Conservation (phyloP, 2,329 filamentous ascomycete species). For the Beauveria asiatica region DNA sequence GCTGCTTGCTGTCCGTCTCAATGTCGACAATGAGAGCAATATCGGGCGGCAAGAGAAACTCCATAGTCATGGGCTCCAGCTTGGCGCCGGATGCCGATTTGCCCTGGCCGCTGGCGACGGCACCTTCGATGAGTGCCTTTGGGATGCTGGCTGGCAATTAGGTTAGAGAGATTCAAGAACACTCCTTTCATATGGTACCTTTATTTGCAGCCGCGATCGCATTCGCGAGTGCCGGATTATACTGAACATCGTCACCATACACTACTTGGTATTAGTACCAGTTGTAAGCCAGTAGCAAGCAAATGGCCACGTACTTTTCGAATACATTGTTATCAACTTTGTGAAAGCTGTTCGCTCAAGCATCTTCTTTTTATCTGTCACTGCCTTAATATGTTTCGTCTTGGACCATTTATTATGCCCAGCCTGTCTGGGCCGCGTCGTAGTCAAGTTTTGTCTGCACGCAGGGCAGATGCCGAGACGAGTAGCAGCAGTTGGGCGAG, state of each 20-base stretch:
- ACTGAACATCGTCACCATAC: slow-evolving; percentile 62
- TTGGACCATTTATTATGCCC: slow-evolving; percentile 95
- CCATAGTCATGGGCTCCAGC: slow-evolving; percentile 70
- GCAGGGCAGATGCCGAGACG: slow-evolving; percentile 31
- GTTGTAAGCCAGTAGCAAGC: not conserved
- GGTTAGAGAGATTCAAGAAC: slow-evolving; percentile 4
- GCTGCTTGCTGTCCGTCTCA: slow-evolving; percentile 72
- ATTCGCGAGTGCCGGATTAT: slow-evolving; percentile 68
- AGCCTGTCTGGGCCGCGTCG: slow-evolving; percentile 38
- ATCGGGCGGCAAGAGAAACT: slow-evolving; percentile 70
- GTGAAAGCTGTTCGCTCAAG: slow-evolving; percentile 58
- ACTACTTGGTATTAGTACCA: slow-evolving; percentile 36
- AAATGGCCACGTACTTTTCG: slow-evolving; percentile 50
- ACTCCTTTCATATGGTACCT: slow-evolving; percentile 30
- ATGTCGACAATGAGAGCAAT: slow-evolving; percentile 76
- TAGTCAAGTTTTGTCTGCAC: slow-evolving; percentile 41
- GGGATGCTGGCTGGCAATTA: slow-evolving; percentile 57
- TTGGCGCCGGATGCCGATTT: slow-evolving; percentile 63
- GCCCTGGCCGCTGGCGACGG: slow-evolving; percentile 83
- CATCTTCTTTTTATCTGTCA: slow-evolving; percentile 73
- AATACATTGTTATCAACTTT: slow-evolving; percentile 65
- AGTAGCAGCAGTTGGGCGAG: not conserved
- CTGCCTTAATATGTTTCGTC: slow-evolving; percentile 90
- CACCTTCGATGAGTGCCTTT: slow-evolving; percentile 74
- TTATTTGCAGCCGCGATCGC: slow-evolving; percentile 74